These are phyloP conservation scores for Moesziomyces aphidis DNA, from an alignment of 1,284 basidiomycete species.

Conservation along the genomic window DNA sequence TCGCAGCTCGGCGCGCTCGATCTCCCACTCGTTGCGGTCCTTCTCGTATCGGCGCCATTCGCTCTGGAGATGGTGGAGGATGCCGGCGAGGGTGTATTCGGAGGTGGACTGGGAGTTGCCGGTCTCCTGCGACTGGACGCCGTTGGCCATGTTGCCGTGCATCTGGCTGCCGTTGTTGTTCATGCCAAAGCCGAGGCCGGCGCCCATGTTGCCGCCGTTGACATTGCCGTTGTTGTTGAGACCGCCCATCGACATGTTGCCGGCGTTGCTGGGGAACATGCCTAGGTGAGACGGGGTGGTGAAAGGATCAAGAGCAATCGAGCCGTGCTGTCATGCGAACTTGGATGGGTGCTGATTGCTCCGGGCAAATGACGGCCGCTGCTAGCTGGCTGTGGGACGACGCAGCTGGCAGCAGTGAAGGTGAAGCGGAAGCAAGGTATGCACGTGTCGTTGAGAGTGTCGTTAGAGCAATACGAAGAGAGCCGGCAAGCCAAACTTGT, in stretches of 20 bases:
- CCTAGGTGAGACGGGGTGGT: constrained; percentile 1
- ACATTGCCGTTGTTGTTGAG: constrained; percentile 28
- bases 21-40: constrained; percentile 99
- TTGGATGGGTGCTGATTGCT: not conserved
- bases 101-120: constrained; percentile 37
- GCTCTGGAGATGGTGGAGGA: constrained; percentile 95
- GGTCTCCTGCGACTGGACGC: constrained; percentile 42
- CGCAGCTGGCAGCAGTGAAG: too few relatives aligned
- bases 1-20: constrained; percentile 98
- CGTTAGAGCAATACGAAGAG: too few relatives aligned
- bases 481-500: too few relatives aligned
- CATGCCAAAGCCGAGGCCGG: constrained; percentile 38
- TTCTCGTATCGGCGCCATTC: constrained; percentile 93
- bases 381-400: too few relatives aligned
- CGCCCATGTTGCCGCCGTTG: constrained; percentile 35
- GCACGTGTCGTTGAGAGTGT: too few relatives aligned
- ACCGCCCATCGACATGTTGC: constrained; percentile 42
- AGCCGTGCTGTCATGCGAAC: constrained; percentile 6
- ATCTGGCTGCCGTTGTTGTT: constrained; percentile 42
- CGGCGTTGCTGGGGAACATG: constrained; percentile 48
- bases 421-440: too few relatives aligned
- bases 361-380: too few relatives aligned
- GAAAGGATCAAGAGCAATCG: not conserved
- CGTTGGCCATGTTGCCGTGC: constrained; percentile 47
- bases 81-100: constrained; percentile 82